phyloP scores from a whole-genome alignment of 2,329 filamentous ascomycete genomes.

The Cordyceps farinosa region DNA sequence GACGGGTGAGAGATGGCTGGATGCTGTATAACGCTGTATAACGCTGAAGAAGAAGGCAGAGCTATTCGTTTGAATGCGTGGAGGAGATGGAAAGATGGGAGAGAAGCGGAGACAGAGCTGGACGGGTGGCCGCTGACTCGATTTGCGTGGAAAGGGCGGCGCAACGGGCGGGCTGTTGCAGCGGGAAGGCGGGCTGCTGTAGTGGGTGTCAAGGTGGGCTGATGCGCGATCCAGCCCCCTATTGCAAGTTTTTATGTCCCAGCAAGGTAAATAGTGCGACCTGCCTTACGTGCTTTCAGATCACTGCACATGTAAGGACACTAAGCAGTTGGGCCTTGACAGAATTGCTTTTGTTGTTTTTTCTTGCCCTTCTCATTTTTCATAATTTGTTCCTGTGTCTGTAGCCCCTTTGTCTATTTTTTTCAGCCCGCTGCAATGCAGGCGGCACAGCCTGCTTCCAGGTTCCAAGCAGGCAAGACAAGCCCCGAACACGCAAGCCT shows the following conservation, averaged over 20 bases:
- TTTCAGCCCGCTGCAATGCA: background rate
- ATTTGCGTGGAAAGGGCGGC: conserved; percentile 3
- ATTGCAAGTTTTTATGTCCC: background rate
- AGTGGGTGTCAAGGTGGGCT: background rate
- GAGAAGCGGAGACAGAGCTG: conserved; percentile 12
- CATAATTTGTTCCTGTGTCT: too few relatives aligned
- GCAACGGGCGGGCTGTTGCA: background rate
- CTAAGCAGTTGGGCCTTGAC: too few relatives aligned
- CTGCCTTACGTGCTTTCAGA: background rate
- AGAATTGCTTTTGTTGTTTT: too few relatives aligned
- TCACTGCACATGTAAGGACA: too few relatives aligned
- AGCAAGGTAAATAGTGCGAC: background rate
- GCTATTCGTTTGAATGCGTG: background rate
- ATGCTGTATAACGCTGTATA: background rate
- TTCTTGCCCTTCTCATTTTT: too few relatives aligned
- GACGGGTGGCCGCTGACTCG: conserved; percentile 10
- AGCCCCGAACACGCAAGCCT: background rate
- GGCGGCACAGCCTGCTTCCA: background rate
- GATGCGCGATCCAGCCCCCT: conserved; percentile 8
- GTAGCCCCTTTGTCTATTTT: too few relatives aligned
- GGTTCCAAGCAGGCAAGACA: background rate
- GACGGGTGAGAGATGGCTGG: background rate
- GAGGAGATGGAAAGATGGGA: background rate
- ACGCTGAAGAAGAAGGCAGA: background rate
- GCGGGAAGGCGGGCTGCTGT: background rate